Base-by-base conservation (phyloP, 257 asterid genomes). In the Nicotiana knightiana region DNA sequence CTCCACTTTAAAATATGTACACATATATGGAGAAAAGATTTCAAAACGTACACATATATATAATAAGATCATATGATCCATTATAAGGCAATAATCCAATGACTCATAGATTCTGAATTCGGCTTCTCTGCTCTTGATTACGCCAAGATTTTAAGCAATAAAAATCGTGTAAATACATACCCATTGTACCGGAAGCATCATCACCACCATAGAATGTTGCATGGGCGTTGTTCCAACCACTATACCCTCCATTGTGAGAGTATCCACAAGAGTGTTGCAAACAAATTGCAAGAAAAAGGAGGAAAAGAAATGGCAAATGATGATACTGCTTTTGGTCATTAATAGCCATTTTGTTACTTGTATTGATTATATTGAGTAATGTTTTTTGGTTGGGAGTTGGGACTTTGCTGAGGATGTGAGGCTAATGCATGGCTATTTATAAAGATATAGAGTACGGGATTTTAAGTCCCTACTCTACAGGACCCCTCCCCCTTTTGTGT, bases 161-260 rank as follows among this genome's bases (percentile, higher is more conserved):
- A 67, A 67, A 13, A 43, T 16, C 39, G 33, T 8, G 13, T n/a
- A 58, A 2, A 21, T 5, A 82, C 81, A 5, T 39, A 91, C 95
- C 96, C 93, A 91, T 89, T 9, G 96, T 90, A 67, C 96, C 93
- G 4, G 93, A 43, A 67, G 95, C 95, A 53, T 91, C 93, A 21
- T 89, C 81, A 63, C 95, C 95, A 1, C 95, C 95, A 57, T 88
- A 91, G 76, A 91, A 91, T n/a, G 93, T 91, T 51, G 95, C 95
- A 63, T 88, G 90, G 46, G 92, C 95, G 5, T 76, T 79, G 33
- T 87, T 84, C 92, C 92, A 91, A 18, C 83, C 91, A 4, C 86
- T 88, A 35, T 53, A 18, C 5, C 26, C 51, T 15, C 35, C 73
- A 51, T 67, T 70, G 73, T 54, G 33, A 6, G 32, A 71, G 81